Evolutionary conservation across 2,329 filamentous ascomycete genomes (phyloP), one percentile per base, ranked within the genome.

Genomic region (Teratosphaeriaceae sp.): DNA sequence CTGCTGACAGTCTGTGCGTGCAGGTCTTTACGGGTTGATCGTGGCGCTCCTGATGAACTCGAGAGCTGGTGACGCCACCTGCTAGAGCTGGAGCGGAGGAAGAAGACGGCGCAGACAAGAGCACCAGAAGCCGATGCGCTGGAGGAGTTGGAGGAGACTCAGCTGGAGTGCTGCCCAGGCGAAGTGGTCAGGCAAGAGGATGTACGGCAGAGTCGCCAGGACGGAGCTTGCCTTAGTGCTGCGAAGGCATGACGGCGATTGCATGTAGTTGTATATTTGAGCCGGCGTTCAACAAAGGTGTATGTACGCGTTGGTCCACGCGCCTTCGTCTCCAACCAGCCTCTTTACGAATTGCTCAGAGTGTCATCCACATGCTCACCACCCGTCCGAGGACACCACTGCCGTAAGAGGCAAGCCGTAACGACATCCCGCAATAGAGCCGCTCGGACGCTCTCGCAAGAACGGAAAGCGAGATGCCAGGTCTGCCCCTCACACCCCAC

Each of bases 1-100:
- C n/a, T 47, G 23, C 36, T 41, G 26, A 40, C 16, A 38, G 20
- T n/a, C n/a, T n/a, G n/a, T 30, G 24, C 20, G 11, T 27, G 5
- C 50, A 92, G 87, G 90, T 92, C 87, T 98, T 46, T 98, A 98
- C 75, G 92, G 92, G 68, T 79, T 98, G 63, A 98, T 98, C 68
- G 92, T 98, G 57, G 92, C 92, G 53, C 85, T 98, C 64, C 82
- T 98, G 65, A 98, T 98, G 94, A 98, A 97, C 85, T 94, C 92
- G 47, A 94, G 92, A 76, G 85, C 70, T 26, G 55, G 54, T 47
- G 56, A 53, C 39, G 70, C 80, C 57, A 78, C 82, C 65, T 85
- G 81, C 80, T 67, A 73, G 49, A 24, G 5, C 24, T 22, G 26
- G n/a, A 30, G 18, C 31, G 55, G 69, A 63, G n/a, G 61, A 73